These are phyloP conservation scores for Leccinum solheimii DNA, from an alignment of 1,284 basidiomycete species.

Conservation along the genomic window DNA sequence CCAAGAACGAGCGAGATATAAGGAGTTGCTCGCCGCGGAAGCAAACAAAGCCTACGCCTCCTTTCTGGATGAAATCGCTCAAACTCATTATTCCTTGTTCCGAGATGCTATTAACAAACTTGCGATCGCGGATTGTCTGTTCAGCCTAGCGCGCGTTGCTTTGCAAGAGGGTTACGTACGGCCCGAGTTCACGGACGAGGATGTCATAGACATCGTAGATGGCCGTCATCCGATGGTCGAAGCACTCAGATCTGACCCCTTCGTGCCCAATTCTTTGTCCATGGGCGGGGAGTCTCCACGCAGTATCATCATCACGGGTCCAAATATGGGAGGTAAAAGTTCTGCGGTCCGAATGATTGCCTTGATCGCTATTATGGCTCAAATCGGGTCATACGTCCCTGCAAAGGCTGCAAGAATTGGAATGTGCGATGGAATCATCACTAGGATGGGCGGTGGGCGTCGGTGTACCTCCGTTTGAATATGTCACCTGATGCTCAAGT, in stretches of 20 bases:
- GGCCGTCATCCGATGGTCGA: conserved; percentile 87
- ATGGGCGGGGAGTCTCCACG: conserved; percentile 56
- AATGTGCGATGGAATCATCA: conserved; percentile 82
- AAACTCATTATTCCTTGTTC: conserved; percentile 67
- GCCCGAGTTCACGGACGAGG: conserved; percentile 61
- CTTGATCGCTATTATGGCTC: conserved; percentile 69
- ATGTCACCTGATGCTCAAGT: conserved; percentile 6
- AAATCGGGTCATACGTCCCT: conserved; percentile 75
- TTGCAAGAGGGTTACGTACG: conserved; percentile 75
- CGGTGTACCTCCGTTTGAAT: neutral
- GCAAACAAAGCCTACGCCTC: conserved; percentile 64
- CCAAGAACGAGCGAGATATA: conserved; percentile 74
- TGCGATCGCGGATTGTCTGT: conserved; percentile 77
- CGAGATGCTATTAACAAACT: conserved; percentile 77
- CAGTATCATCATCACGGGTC: conserved; percentile 79
- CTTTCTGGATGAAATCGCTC: conserved; percentile 72
- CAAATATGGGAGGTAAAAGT: conserved; percentile 84
- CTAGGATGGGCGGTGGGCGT: conserved; percentile 76
- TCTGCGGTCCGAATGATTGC: conserved; percentile 76
- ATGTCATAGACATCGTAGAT: conserved; percentile 64
- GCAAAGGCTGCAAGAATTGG: conserved; percentile 72
- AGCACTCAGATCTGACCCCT: conserved; percentile 70
- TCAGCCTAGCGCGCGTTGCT: conserved; percentile 69
- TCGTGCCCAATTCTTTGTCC: conserved; percentile 70
- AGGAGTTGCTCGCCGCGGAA: conserved; percentile 73